Percentiles rank a stretch among this genome's conserved stretches.
These are phyloP conservation scores for Penicillium nordicum DNA, from an alignment of 2,329 filamentous ascomycete species.

Conservation along the genomic window DNA sequence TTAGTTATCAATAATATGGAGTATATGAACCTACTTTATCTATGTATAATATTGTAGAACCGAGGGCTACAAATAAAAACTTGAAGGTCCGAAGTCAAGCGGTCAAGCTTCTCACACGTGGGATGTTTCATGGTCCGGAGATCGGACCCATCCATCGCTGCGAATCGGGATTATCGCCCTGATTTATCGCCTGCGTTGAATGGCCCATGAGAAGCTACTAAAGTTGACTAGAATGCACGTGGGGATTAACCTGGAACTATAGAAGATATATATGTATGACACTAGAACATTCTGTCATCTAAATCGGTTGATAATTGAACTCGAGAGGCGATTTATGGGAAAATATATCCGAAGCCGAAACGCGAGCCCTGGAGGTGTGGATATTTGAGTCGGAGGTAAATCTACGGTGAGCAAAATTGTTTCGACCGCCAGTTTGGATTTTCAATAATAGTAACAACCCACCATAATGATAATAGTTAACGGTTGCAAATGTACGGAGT, in stretches of 20 bases:
- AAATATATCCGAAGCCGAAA: background rate
- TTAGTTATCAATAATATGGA: background rate
- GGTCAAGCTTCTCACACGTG: constrained; percentile 32
- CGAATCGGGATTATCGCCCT: constrained; percentile 3
- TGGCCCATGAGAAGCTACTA: constrained; percentile 7
- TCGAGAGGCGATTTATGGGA: background rate
- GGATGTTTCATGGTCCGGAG: constrained; percentile 19
- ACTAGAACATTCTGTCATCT: background rate
- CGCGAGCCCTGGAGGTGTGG: background rate
- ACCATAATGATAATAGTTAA: background rate
- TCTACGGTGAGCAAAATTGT: constrained; percentile 2
- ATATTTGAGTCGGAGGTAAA: background rate
- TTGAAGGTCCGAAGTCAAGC: constrained; percentile 6
- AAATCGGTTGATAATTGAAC: background rate
- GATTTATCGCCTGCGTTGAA: constrained; percentile 6
- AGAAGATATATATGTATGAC: background rate
- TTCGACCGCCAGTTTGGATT: constrained; percentile 4
- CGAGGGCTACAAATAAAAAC: background rate
- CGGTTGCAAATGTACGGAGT: background rate
- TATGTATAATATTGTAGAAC: background rate
- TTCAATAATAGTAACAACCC: constrained; percentile 1
- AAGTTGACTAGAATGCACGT: constrained; percentile 9
- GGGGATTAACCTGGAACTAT: background rate
- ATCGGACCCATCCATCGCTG: constrained; percentile 17
- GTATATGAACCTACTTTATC: background rate